A percentile compares a stretch with the other conserved stretches of the same genome.
Conservation (phyloP, 441 rosid species). For the Hypseocharis bilobata region DNA sequence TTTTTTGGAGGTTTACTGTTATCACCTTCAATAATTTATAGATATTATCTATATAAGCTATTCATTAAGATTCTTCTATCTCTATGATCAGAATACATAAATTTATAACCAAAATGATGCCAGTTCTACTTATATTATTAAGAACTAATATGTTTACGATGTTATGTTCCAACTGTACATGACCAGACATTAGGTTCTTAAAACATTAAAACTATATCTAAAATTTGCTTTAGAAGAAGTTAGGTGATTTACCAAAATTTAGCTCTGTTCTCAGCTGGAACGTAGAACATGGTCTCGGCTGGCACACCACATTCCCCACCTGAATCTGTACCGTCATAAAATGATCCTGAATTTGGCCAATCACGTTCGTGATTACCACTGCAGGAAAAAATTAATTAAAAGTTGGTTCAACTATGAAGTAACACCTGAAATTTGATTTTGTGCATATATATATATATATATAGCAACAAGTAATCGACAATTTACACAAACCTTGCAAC, state of each 20-base stretch:
- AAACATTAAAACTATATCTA: not conserved
- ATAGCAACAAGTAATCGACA: not conserved
- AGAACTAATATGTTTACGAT: too few species aligned
- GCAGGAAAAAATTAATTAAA: slow-evolving; percentile 19
- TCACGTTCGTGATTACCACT: slow-evolving; percentile 93
- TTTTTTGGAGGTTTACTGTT: too few species aligned
- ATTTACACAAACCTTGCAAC: slow-evolving; percentile 50
- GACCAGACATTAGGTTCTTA: too few species aligned
- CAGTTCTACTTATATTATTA: too few species aligned
- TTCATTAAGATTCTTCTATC: too few species aligned
- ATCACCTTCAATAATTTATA: too few species aligned
- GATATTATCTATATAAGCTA: too few species aligned
- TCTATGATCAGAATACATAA: too few species aligned
- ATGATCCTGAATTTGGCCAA: slow-evolving; percentile 76
- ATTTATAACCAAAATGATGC: too few species aligned
- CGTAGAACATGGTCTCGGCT: slow-evolving; percentile 77
- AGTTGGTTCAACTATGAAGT: not conserved
- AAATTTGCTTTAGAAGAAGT: not conserved
- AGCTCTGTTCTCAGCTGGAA: slow-evolving; percentile 82
- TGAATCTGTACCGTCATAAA: slow-evolving; percentile 57
- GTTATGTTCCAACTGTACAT: too few species aligned
- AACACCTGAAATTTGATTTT: slow-evolving; percentile 14
- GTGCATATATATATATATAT: not conserved
- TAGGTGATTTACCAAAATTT: slow-evolving; percentile 58
- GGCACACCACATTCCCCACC: slow-evolving; percentile 93